A percentile compares a stretch with the other conserved stretches of the same genome.
Evolutionary conservation across 306 rosid species (phyloP).

Genomic region (Phaseolus lunatus): DNA sequence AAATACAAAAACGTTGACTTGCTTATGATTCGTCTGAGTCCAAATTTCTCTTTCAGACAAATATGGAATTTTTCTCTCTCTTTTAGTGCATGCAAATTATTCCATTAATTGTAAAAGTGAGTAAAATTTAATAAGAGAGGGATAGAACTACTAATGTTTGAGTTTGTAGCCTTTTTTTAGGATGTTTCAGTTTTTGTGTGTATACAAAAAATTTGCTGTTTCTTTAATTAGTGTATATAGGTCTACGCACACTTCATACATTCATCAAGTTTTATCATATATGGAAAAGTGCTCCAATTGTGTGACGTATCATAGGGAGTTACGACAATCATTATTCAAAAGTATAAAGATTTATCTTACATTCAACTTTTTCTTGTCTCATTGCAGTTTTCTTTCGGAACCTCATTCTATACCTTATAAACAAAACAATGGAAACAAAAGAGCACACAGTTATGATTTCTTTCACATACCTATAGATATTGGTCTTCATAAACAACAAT

Average conservation of each 20-base stretch:
- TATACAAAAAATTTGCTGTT: neutral
- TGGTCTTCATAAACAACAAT: neutral
- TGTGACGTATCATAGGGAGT: constrained; percentile 12
- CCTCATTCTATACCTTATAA: no score
- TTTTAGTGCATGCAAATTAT: neutral
- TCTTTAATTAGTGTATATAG: neutral
- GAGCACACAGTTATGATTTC: neutral
- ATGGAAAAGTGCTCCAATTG: neutral
- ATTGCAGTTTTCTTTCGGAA: constrained; percentile 26
- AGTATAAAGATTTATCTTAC: constrained; percentile 10
- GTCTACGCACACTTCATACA: neutral
- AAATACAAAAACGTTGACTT: constrained; percentile 28
- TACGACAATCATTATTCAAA: constrained; percentile 31
- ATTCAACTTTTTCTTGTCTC: constrained; percentile 2
- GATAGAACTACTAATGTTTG: neutral
- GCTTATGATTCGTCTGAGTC: neutral
- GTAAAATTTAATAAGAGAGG: neutral
- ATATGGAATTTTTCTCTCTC: constrained; percentile 1
- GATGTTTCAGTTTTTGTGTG: neutral
- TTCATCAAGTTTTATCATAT: constrained; percentile 1
- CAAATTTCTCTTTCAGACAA: constrained; percentile 18
- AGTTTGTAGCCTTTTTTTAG: neutral
- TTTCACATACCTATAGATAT: neutral
- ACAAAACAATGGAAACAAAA: constrained; percentile 24
- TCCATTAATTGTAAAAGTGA: neutral